Conservation (phyloP, 2,329 filamentous ascomycete genomes). For the Uncinocarpus reesii region DNA sequence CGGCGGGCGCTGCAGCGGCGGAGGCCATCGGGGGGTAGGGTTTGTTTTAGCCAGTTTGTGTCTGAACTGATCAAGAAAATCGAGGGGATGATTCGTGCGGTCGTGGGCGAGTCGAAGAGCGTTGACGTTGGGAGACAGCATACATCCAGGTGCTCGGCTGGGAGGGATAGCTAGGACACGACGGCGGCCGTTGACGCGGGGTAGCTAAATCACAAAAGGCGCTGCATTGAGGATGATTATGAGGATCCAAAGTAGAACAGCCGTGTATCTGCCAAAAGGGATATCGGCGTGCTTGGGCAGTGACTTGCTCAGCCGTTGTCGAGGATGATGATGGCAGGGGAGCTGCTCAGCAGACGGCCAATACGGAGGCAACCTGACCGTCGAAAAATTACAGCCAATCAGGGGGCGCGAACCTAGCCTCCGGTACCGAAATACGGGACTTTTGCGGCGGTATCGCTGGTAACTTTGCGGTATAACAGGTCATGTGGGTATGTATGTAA, state of each 20-base stretch:
- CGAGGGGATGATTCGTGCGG: not conserved
- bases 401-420: not conserved
- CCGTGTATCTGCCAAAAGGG: not conserved
- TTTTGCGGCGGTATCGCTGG: not conserved
- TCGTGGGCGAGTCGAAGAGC: not conserved
- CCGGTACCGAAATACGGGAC: constrained; percentile 1
- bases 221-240: constrained; percentile 3
- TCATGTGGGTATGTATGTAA: not conserved
- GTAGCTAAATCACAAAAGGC: not conserved
- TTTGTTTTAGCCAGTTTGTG: not conserved
- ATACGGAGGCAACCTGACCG: not conserved
- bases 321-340: not conserved
- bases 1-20: constrained; percentile 46
- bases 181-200: not conserved
- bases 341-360: not conserved
- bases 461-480: not conserved
- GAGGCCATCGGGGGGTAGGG: constrained; percentile 23
- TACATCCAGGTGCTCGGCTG: not conserved
- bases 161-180: not conserved
- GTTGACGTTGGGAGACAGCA: not conserved
- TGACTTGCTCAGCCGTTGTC: not conserved
- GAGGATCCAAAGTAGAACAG: not conserved
- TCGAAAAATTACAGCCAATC: not conserved
- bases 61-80: not conserved
- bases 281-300: not conserved